A percentile compares a stretch with the other conserved stretches of the same genome.
Conservation (phyloP, 2,329 filamentous ascomycete species). For the Thermoascus crustaceus region DNA sequence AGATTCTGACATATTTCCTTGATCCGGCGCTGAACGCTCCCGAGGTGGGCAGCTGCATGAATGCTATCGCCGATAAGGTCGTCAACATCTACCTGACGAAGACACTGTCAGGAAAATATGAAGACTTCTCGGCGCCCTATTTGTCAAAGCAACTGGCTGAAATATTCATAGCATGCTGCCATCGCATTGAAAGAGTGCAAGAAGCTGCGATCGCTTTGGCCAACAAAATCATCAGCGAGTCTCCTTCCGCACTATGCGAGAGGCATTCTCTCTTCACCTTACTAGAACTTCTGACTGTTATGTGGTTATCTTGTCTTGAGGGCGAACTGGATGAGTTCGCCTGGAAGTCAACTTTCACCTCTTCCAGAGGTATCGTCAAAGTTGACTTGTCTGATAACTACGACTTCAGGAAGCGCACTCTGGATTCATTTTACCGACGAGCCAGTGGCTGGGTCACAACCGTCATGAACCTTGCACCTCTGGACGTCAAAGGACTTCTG, state of each 20-base stretch:
- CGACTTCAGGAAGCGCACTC: slow-evolving; percentile 66
- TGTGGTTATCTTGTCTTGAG: slow-evolving; percentile 93
- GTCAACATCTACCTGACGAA: slow-evolving; percentile 72
- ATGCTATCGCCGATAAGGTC: slow-evolving; percentile 56
- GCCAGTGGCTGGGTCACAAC: slow-evolving; percentile 73
- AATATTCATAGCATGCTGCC: slow-evolving; percentile 83
- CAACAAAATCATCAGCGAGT: slow-evolving; percentile 72
- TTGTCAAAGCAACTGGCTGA: slow-evolving; percentile 79
- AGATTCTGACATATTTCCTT: slow-evolving; percentile 85
- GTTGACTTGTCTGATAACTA: slow-evolving; percentile 95
- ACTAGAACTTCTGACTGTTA: slow-evolving; percentile 80
- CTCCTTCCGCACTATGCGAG: slow-evolving; percentile 85
- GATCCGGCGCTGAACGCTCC: slow-evolving; percentile 67
- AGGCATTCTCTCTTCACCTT: slow-evolving; percentile 85
- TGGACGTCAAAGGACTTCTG: slow-evolving; percentile 89
- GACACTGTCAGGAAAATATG: slow-evolving; percentile 61
- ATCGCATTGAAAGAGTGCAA: slow-evolving; percentile 86
- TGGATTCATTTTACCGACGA: slow-evolving; percentile 67
- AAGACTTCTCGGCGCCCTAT: slow-evolving; percentile 81
- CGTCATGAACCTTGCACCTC: slow-evolving; percentile 74
- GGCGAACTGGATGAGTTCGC: slow-evolving; percentile 90
- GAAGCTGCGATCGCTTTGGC: slow-evolving; percentile 76
- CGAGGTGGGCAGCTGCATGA: slow-evolving; percentile 56
- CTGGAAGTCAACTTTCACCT: slow-evolving; percentile 73
- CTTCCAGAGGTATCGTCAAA: slow-evolving; percentile 65